Base-by-base conservation (phyloP, 2,329 filamentous ascomycete species). In the Cyanodermella asteris region DNA sequence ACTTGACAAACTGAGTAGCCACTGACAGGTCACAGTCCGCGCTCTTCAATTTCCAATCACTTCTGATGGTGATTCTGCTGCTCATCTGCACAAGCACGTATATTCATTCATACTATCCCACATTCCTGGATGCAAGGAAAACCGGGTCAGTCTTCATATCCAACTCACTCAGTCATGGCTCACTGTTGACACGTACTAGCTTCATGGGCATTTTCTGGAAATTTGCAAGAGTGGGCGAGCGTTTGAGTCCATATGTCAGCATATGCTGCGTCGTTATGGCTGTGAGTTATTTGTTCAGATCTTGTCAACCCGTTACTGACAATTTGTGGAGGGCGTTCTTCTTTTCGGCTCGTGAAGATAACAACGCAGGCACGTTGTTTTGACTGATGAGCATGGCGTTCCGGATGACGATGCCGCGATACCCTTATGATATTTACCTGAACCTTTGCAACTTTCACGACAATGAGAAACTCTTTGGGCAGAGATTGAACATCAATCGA, bases 11-110 rank as follows among this genome's bases (percentile, higher is more conserved):
- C n/a, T n/a, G n/a, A n/a, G n/a, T n/a, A n/a, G n/a, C n/a, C n/a
- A n/a, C n/a, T n/a, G n/a, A n/a, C n/a, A n/a, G n/a, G n/a, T n/a
- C 6, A 25, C 42, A 93, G 87, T 76, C 87, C 31, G 87, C 87
- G 28, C 73, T 97, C 43, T 93, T 97, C 71, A 94, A 94, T 56
- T 94, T 97, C 59, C 81, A 93, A 52, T 91, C 81, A 30, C 74
- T 94, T 38, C 67, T 97, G 39, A 68, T 94, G 40, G 84, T 93
- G 37, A 70, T 97, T 41, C 70, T 97, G 25, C 73, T 97, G 38
- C 69, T 90, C 38, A 90, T 94, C 45, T 97, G 87, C 64, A 93
- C 87, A 29, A 82, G 77, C 50, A 71, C 87, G 33, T 94, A 97
- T 53, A 65, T 81, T 28, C 87, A 94, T 57, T 74, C 77, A 40